Conservation (phyloP, 495 filamentous ascomycete genomes). For the Daldinia vernicosa region DNA sequence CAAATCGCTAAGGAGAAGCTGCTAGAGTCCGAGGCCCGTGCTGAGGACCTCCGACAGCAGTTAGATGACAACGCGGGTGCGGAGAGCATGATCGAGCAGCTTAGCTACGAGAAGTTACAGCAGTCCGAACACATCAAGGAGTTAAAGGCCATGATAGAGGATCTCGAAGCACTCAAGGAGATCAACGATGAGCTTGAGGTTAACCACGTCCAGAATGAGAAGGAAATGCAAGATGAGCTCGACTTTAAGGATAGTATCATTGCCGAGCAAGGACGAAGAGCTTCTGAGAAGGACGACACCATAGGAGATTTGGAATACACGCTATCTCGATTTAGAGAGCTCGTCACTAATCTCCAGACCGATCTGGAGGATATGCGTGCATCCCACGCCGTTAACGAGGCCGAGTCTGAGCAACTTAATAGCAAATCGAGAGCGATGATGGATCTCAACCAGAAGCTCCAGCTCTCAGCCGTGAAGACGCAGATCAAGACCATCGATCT, state of each 20-base stretch:
- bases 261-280: constrained; percentile 74
- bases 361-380: constrained; percentile 92
- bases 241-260: constrained; percentile 82
- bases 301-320: constrained; percentile 92
- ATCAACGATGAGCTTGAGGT: constrained; percentile 93
- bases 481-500: constrained; percentile 94
- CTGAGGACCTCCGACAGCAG: constrained; percentile 89
- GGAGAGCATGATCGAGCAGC: constrained; percentile 92
- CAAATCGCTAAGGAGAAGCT: constrained; percentile 75
- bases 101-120: constrained; percentile 83
- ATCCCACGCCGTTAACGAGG: constrained; percentile 89
- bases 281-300: constrained; percentile 72
- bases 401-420: constrained; percentile 86
- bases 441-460: constrained; percentile 93
- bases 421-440: constrained; percentile 90
- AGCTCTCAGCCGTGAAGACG: constrained; percentile 85
- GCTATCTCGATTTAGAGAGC: constrained; percentile 82
- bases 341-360: constrained; percentile 84
- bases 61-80: constrained; percentile 86
- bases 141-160: constrained; percentile 79
- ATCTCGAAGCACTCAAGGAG: constrained; percentile 86
- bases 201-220: constrained; percentile 90
- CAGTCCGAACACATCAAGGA: constrained; percentile 86
- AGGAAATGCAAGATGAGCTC: constrained; percentile 92
- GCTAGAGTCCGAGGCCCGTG: constrained; percentile 72